Percentiles rank a stretch among this genome's conserved stretches.
These are phyloP conservation scores for Pyrenopolyporus hunteri DNA, from an alignment of 495 filamentous ascomycete species.

Conservation along the genomic window DNA sequence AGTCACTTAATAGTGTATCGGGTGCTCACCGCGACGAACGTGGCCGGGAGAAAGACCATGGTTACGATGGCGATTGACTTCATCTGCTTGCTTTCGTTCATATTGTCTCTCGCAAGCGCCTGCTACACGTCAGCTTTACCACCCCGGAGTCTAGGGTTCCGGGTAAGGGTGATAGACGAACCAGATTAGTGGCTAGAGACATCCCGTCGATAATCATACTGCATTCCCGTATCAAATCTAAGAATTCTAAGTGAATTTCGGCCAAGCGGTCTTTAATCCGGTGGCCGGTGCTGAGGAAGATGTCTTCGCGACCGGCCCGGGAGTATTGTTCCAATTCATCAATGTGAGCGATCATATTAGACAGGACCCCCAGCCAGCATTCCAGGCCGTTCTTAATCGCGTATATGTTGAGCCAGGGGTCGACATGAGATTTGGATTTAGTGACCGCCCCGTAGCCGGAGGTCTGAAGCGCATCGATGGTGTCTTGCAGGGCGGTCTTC, in stretches of 20 bases:
- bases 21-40: not conserved
- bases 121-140: not conserved
- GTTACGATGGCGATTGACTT: not conserved
- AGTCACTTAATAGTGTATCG: not conserved
- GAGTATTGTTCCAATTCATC: not conserved
- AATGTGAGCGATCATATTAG: not conserved
- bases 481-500: not conserved
- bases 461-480: not conserved
- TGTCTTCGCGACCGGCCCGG: not conserved
- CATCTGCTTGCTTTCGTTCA: slow-evolving; percentile 2
- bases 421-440: not conserved
- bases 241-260: not conserved
- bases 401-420: not conserved
- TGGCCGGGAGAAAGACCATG: not conserved
- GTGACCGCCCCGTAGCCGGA: not conserved
- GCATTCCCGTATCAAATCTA: not conserved
- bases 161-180: not conserved
- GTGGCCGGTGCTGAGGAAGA: not conserved
- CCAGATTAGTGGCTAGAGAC: not conserved
- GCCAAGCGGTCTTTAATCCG: not conserved
- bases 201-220: slow-evolving; percentile 1
- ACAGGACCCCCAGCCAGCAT: not conserved
- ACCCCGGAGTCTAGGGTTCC: too few species aligned
- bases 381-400: not conserved
- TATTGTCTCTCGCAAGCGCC: not conserved